Evolutionary conservation across 495 filamentous ascomycete species (phyloP).

Genomic region (Penicillium ucsense): DNA sequence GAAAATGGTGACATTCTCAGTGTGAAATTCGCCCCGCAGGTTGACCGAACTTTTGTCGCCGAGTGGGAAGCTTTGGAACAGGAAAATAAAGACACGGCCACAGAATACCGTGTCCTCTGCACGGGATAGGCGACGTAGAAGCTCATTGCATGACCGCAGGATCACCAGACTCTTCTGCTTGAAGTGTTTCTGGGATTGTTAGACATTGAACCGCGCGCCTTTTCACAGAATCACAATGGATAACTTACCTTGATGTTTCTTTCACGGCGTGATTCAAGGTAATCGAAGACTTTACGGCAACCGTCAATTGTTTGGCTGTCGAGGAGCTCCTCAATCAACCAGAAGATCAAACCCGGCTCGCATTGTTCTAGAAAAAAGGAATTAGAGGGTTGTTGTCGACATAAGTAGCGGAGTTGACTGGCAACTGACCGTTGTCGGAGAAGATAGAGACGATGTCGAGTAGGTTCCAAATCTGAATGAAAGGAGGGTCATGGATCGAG

Average conservation of each 20-base stretch:
- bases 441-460: conserved; percentile 82
- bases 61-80: conserved; percentile 93
- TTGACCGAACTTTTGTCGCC: conserved; percentile 97
- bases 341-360: conserved; percentile 74
- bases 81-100: conserved; percentile 91
- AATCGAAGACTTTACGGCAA: conserved; percentile 85
- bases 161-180: conserved; percentile 80
- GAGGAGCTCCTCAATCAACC: conserved; percentile 87
- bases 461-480: conserved; percentile 83
- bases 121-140: conserved; percentile 79
- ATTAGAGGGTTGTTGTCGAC: conserved; percentile 6
- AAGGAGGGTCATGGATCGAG: conserved; percentile 61
- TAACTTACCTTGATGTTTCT: conserved; percentile 57
- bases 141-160: conserved; percentile 86
- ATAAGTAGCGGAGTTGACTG: not conserved
- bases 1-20: conserved; percentile 86
- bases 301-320: conserved; percentile 91
- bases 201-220: conserved; percentile 11
- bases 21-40: conserved; percentile 88
- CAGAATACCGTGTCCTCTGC: conserved; percentile 97
- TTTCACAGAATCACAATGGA: not conserved
- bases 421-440: conserved; percentile 58
- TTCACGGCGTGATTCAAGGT: conserved; percentile 84
- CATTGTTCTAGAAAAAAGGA: conserved; percentile 56
- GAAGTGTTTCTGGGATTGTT: conserved; percentile 53